A percentile compares a stretch with the other conserved stretches of the same genome.
phyloP scores from a whole-genome alignment of 2,329 filamentous ascomycete species.

The Hysterium pulicare region DNA sequence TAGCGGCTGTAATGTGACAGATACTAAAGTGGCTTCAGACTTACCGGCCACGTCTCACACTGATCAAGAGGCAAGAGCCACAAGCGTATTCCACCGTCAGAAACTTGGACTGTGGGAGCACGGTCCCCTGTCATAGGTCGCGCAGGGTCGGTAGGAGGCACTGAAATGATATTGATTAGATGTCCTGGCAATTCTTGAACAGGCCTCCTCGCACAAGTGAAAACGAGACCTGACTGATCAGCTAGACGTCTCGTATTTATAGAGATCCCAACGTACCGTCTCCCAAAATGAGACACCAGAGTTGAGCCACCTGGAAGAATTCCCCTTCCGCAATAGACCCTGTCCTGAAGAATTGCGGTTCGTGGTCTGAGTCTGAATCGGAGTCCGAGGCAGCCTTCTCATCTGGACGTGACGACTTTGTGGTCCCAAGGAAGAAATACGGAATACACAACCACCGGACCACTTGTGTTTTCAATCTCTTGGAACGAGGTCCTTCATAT shows the following conservation, averaged over 20 bases:
- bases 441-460: conserved; percentile 9
- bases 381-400: not conserved
- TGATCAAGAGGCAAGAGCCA: conserved; percentile 9
- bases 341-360: conserved; percentile 19
- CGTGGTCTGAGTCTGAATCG: not conserved
- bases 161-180: conserved; percentile 3
- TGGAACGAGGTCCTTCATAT: conserved; percentile 6
- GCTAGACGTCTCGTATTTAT: not conserved
- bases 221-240: conserved; percentile 2
- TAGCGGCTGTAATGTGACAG: too few species aligned
- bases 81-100: conserved; percentile 5
- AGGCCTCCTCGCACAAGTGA: conserved; percentile 5
- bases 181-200: conserved; percentile 4
- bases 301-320: conserved; percentile 49
- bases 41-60: conserved; percentile 9
- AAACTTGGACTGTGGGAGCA: conserved; percentile 6
- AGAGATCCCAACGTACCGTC: conserved; percentile 35
- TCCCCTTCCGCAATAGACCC: conserved; percentile 32
- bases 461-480: conserved; percentile 3
- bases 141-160: conserved; percentile 4
- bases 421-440: conserved; percentile 7
- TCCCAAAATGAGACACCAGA: conserved; percentile 48
- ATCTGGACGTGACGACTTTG: not conserved
- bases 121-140: conserved; percentile 2
- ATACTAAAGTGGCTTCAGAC: too few species aligned